Base-by-base conservation (phyloP, 805 yeast genomes). In the Wickerhamomyces sydowiorum region DNA sequence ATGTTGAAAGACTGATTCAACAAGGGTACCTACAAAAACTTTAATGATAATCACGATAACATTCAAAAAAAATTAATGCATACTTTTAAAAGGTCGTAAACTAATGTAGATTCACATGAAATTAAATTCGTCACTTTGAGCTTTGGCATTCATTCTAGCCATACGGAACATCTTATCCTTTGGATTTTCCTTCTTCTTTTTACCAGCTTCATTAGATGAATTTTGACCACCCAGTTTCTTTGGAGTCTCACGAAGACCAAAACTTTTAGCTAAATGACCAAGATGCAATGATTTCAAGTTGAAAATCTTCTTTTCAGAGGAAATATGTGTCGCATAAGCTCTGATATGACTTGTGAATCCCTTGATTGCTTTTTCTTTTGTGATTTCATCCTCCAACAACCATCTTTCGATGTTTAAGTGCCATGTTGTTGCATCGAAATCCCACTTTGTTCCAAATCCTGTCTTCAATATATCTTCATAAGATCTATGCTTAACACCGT, bases 251-350 rank as follows among this genome's bases (percentile, higher is more conserved):
- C 99, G 79, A 40, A 93, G 69, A 2, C 91, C 99, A 62, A 95
- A 95, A 49, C 93, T 76, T 61, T 93, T 93, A 18, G 98, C 97
- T 54, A 95, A 68, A 68, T 93, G 99, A 23, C 99, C 99, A 50
- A 95, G 68, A 71, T 93, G 99, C 45, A 95, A 67, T 27, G 73
- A 64, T 52, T 85, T 85, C 25, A 93, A 82, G 57, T 87, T 89
- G 70, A 93, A 93, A 48, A 74, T 78, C 38, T 72, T 76, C 57
- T 90, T 77, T 61, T 93, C 99, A 2, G 79, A 54, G 0, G 90
- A 69, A 43, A 89, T 75, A 67, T 93, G 99, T 0, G 99, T 93
- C 6, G 99, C 87, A 59, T 93, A 93, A 0, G 99, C 99, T 56
- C 98, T 76, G 33, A 93, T 71, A 59, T 91, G 98, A 46, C 96